Evolutionary conservation across 129 eudicot species (phyloP).

Genomic region (Arctium minus): DNA sequence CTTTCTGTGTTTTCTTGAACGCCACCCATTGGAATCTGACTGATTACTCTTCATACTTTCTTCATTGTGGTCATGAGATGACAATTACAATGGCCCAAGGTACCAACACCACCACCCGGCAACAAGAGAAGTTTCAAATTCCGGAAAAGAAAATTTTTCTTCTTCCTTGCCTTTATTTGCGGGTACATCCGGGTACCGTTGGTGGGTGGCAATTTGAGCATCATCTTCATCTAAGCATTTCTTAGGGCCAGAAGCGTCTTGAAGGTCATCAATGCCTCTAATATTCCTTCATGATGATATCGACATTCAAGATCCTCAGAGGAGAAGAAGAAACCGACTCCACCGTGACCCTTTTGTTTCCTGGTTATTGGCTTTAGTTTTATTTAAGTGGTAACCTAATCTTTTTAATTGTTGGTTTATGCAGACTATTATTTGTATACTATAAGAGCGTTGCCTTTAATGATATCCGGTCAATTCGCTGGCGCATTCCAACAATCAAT

Average conservation of each 20-base stretch:
- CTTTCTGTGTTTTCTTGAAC: slow-evolving; percentile 32
- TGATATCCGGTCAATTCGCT: no score
- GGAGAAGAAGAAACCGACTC: slow-evolving; percentile 98
- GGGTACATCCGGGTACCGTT: slow-evolving; percentile 8
- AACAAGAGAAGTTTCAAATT: slow-evolving; percentile 14
- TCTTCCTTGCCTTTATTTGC: slow-evolving; percentile 18
- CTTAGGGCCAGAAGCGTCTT: no score
- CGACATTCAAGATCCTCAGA: slow-evolving; percentile 43
- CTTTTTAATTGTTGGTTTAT: no score
- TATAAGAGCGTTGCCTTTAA: no score
- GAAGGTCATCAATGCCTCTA: slow-evolving; percentile 10
- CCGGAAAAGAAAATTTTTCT: slow-evolving; percentile 18
- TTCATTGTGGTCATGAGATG: slow-evolving; percentile 14
- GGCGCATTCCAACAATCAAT: no score
- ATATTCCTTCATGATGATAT: slow-evolving; percentile 28
- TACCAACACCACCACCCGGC: slow-evolving; percentile 10
- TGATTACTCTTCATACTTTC: no score
- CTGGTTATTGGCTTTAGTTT: slow-evolving; percentile 43
- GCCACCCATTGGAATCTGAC: slow-evolving; percentile 15
- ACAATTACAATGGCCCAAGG: slow-evolving; percentile 7
- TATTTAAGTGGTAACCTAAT: no score
- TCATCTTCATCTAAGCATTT: no score
- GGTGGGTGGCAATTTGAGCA: no score
- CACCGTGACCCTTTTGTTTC: slow-evolving; percentile 74
- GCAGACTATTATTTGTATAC: no score